A percentile compares a stretch with the other conserved stretches of the same genome.
These are phyloP conservation scores for Ophiostoma australiae DNA, from an alignment of 2,329 filamentous ascomycete species.

Conservation along the genomic window DNA sequence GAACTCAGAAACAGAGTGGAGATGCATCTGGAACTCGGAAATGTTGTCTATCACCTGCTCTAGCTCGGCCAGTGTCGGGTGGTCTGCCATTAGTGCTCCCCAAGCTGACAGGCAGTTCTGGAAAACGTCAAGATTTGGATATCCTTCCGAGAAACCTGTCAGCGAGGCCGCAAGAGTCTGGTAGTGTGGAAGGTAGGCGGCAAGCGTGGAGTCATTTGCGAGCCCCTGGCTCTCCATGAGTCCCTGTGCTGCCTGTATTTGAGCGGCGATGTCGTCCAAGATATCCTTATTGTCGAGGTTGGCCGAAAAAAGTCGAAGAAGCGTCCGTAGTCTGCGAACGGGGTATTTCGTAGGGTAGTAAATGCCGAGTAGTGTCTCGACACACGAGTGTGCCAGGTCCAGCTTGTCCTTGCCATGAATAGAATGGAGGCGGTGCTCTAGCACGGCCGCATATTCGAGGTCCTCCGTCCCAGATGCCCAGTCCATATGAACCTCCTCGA, in stretches of 20 bases:
- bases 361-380: conserved; percentile 46
- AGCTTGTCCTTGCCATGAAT: conserved; percentile 34
- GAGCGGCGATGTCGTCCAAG: conserved; percentile 38
- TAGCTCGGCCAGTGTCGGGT: conserved; percentile 40
- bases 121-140: conserved; percentile 35
- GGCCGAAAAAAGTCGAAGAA: conserved; percentile 46
- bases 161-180: conserved; percentile 44
- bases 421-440: conserved; percentile 57
- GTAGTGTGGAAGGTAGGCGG: conserved; percentile 46
- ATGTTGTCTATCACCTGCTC: conserved; percentile 47
- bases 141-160: conserved; percentile 40
- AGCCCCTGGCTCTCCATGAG: conserved; percentile 37
- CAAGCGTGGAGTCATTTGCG: conserved; percentile 44
- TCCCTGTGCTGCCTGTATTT: conserved; percentile 39
- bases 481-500: conserved; percentile 53
- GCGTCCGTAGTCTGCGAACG: conserved; percentile 48
- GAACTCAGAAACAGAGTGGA: conserved; percentile 49
- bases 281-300: conserved; percentile 44
- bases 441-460: conserved; percentile 50
- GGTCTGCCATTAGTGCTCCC: conserved; percentile 40
- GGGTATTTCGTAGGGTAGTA: conserved; percentile 49
- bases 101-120: conserved; percentile 41
- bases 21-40: conserved; percentile 44
- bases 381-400: conserved; percentile 42
- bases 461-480: conserved; percentile 52